phyloP scores from a whole-genome alignment of 1,139 yeast species.

The Lodderomyces metapsilosis region DNA sequence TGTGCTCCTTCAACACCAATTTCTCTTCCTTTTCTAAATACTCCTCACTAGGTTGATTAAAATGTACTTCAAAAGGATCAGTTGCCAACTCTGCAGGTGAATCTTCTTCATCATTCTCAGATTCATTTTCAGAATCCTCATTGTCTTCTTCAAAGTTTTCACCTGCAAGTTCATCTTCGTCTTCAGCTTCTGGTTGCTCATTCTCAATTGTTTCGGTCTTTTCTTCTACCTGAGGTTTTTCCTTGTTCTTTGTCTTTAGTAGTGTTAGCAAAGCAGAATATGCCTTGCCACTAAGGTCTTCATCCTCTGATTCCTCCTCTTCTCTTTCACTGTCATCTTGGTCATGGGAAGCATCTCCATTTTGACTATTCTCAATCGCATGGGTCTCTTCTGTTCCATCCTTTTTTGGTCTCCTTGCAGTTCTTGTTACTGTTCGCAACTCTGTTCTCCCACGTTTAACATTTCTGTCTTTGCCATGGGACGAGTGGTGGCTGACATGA shows the following conservation, averaged over 20 bases:
- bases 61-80: conserved; percentile 79
- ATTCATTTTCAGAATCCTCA: conserved; percentile 28
- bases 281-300: conserved; percentile 43
- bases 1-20: conserved; percentile 15
- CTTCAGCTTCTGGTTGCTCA: conserved; percentile 19
- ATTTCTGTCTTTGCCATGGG: conserved; percentile 4
- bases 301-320: conserved; percentile 14
- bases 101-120: conserved; percentile 31
- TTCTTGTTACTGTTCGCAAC: conserved; percentile 56
- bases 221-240: neutral
- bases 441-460: conserved; percentile 58
- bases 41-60: conserved; percentile 52
- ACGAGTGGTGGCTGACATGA: neutral
- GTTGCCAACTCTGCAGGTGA: conserved; percentile 14
- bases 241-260: conserved; percentile 46
- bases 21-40: conserved; percentile 35
- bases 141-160: conserved; percentile 10
- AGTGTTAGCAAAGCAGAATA: conserved; percentile 76
- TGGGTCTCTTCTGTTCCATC: conserved; percentile 11
- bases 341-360: neutral
- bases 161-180: conserved; percentile 24
- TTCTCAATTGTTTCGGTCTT: neutral
- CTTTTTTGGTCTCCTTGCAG: conserved; percentile 23
- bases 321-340: conserved; percentile 8
- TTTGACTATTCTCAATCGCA: conserved; percentile 9